phyloP scores from a whole-genome alignment of 768 basidiomycete genomes.

The Boletus reticuloceps region DNA sequence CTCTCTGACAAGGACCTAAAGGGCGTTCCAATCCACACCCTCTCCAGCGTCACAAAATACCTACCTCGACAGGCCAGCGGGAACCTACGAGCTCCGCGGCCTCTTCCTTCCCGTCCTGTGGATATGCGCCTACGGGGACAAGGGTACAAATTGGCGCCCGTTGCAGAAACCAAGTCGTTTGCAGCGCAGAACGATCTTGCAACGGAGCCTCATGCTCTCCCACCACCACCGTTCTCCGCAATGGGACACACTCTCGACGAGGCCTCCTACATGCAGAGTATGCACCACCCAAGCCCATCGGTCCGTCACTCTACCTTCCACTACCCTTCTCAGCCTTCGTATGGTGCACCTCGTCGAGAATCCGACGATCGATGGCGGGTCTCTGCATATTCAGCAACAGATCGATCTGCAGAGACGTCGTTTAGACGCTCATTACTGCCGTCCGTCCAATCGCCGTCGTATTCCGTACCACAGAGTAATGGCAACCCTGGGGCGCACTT shows the following conservation, averaged over 20 bases:
- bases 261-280: slow-evolving; percentile 31
- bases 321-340: slow-evolving; percentile 21
- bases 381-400: slow-evolving; percentile 1
- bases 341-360: slow-evolving; percentile 16
- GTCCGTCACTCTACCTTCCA: slow-evolving; percentile 18
- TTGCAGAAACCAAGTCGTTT: slow-evolving; percentile 7
- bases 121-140: background rate
- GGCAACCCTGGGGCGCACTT: slow-evolving; percentile 15
- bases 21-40: background rate
- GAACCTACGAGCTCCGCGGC: slow-evolving; percentile 13
- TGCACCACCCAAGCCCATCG: slow-evolving; percentile 21
- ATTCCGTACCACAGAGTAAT: slow-evolving; percentile 2
- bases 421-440: slow-evolving; percentile 20
- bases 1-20: slow-evolving; percentile 3
- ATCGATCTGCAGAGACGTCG: slow-evolving; percentile 12
- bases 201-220: slow-evolving; percentile 17
- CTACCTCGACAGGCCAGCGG: background rate
- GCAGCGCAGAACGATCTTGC: background rate
- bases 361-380: slow-evolving; percentile 4
- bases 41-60: background rate
- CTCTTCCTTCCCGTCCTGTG: slow-evolving; percentile 26
- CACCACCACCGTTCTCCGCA: slow-evolving; percentile 35
- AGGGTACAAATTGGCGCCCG: background rate
- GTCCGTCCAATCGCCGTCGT: background rate
- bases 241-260: slow-evolving; percentile 35